Conservation (phyloP, 2,329 filamentous ascomycete species). For the Helminthosporium solani region DNA sequence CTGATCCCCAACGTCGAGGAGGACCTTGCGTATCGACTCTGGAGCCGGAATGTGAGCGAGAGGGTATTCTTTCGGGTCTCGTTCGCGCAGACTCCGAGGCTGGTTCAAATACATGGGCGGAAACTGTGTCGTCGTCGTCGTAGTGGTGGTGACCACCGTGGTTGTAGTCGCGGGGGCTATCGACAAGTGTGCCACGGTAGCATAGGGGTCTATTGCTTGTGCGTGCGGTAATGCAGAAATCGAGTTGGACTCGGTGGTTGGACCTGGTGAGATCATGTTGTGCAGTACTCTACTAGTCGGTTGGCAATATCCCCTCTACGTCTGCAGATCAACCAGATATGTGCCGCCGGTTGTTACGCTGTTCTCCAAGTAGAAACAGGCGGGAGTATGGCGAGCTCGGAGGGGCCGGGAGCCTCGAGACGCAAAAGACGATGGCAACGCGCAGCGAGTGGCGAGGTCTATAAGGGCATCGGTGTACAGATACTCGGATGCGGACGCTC, state of each 20-base stretch:
- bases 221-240: constrained; percentile 22
- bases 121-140: constrained; percentile 78
- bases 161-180: constrained; percentile 65
- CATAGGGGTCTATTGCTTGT: constrained; percentile 33
- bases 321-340: neutral
- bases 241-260: constrained; percentile 25
- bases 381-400: constrained; percentile 5
- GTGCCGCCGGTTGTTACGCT: neutral
- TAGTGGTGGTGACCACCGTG: constrained; percentile 81
- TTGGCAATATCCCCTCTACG: neutral
- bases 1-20: constrained; percentile 66
- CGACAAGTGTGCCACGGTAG: constrained; percentile 59
- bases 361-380: neutral
- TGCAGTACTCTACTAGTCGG: neutral
- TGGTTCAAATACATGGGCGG: constrained; percentile 80
- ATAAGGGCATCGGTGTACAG: constrained; percentile 12
- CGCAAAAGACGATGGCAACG: constrained; percentile 21
- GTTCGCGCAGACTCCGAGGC: constrained; percentile 66
- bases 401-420: constrained; percentile 14
- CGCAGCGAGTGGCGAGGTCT: constrained; percentile 10
- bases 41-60: constrained; percentile 82
- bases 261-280: constrained; percentile 35
- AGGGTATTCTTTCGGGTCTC: constrained; percentile 89
- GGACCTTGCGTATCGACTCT: constrained; percentile 72
- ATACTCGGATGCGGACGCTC: neutral